These are phyloP conservation scores for Coemansia interrupta DNA, from an alignment of 192 early-diverging fungal genomes.

Conservation along the genomic window DNA sequence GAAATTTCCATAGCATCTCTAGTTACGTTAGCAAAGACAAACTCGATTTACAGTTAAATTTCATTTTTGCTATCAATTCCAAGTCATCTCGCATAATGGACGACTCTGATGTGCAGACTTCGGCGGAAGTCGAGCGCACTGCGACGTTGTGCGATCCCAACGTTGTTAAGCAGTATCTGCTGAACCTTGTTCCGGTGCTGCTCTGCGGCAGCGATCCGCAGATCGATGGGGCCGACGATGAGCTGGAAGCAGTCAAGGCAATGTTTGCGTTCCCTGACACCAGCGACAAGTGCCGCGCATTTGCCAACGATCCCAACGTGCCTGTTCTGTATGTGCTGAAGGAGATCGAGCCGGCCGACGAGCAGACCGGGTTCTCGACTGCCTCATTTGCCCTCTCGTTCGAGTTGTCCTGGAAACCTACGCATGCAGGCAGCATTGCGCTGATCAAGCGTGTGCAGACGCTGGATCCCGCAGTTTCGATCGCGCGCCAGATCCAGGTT, in stretches of 20 bases:
- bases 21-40: no score
- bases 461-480: conserved; percentile 66
- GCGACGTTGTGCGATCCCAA: conserved; percentile 56
- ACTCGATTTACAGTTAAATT: no score
- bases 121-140: conserved; percentile 14
- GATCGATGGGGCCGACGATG: conserved; percentile 34
- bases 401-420: conserved; percentile 71
- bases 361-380: conserved; percentile 8
- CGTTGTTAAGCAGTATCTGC: conserved; percentile 64
- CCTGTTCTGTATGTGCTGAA: conserved; percentile 78
- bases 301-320: conserved; percentile 69
- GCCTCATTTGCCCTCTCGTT: conserved; percentile 60
- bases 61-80: no score
- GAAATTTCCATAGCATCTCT: no score
- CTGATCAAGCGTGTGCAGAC: conserved; percentile 73
- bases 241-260: conserved; percentile 56
- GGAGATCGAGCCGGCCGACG: conserved; percentile 54
- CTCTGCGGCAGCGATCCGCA: conserved; percentile 50
- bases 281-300: conserved; percentile 67
- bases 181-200: conserved; percentile 68
- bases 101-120: conserved; percentile 20
- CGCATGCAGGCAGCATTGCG: conserved; percentile 71
- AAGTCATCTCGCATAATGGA: conserved; percentile 22
- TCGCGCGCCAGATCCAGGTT: conserved; percentile 81
- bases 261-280: conserved; percentile 66